Evolutionary conservation across 1,139 yeast species (phyloP).

Genomic region (Candida freyschussii): DNA sequence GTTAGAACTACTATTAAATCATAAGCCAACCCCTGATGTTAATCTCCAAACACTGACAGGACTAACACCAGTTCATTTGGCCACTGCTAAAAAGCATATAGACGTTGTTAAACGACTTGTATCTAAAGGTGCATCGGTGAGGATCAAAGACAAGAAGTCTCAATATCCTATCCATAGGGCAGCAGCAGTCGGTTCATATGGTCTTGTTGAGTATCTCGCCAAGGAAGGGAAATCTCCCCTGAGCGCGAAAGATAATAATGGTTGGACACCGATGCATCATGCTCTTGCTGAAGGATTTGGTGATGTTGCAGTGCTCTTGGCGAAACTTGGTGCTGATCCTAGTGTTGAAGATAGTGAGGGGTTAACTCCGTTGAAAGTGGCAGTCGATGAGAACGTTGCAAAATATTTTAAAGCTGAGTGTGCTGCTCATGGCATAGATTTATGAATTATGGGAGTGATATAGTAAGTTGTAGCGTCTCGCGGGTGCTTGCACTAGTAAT

Average conservation of each 20-base stretch:
- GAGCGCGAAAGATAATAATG: constrained; percentile 62
- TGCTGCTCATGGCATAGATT: constrained; percentile 9
- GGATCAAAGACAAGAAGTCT: constrained; percentile 61
- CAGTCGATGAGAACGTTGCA: constrained; percentile 55
- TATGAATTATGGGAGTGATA: too few species aligned
- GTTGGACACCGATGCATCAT: constrained; percentile 88
- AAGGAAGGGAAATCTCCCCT: constrained; percentile 57
- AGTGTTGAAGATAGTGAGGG: constrained; percentile 48
- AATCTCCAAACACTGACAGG: constrained; percentile 59
- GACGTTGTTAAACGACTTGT: constrained; percentile 47
- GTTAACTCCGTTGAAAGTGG: constrained; percentile 54
- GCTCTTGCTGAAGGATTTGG: constrained; percentile 91
- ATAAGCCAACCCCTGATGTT: constrained; percentile 42
- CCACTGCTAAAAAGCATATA: constrained; percentile 63
- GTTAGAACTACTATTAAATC: constrained; percentile 38
- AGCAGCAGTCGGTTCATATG: constrained; percentile 66
- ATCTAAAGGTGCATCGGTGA: constrained; percentile 51
- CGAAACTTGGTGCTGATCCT: constrained; percentile 62
- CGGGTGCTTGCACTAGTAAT: too few species aligned
- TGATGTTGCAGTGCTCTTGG: constrained; percentile 62
- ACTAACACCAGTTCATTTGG: constrained; percentile 70
- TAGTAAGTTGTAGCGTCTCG: too few species aligned
- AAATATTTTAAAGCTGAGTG: constrained; percentile 31
- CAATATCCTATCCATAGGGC: constrained; percentile 79
- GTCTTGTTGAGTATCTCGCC: constrained; percentile 46